Evolutionary conservation across 805 yeast species (phyloP), one percentile per base, ranked within the genome.

Genomic region (Yamadazyma insecticola): DNA sequence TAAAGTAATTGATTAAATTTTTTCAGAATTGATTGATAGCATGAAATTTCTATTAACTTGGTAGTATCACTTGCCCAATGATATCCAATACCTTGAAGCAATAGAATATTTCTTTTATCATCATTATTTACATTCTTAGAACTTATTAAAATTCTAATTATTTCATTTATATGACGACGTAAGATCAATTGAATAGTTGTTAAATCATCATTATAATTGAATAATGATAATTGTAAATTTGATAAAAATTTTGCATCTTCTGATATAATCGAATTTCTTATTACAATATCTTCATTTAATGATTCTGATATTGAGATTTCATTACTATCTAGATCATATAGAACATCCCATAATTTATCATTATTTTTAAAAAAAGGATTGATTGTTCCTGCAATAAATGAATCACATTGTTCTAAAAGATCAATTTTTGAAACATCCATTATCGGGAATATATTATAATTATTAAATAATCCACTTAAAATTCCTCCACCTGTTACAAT

Each of bases 311-410:
- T 20, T 18, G 48, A 42, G 23, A 76, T 45, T 32, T 61, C 67
- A 27, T 70, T 71, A 0, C 64, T 30, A 44, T 80, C 88, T 39
- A 81, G 44, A 49, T 81, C 79, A 35, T 76, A 72, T 37, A 74
- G 66, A 19, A 76, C 50, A 50, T 81, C 84, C 81, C 83, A 81
- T 13, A 72, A 47, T 26, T 63, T 63, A 19, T 60, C 63, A 35
- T 70, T 70, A 19, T 71, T 65, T 44, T 75, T 76, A 47, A 81
- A 73, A 24, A 78, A 70, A 11, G 81, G 72, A 47, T 81, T 81
- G 24, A 81, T 74, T 3, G 87, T 79, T 3, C 90, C 90, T 2
- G 82, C 70, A 28, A 81, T 55, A 43, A 61, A 74, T 17, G 57
- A 57, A 18, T 44, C 59, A 38, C 58, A 65, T 30, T 47, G 55